Evolutionary conservation across 2,329 filamentous ascomycete genomes (phyloP).

Genomic region (Penicillium sp.): DNA sequence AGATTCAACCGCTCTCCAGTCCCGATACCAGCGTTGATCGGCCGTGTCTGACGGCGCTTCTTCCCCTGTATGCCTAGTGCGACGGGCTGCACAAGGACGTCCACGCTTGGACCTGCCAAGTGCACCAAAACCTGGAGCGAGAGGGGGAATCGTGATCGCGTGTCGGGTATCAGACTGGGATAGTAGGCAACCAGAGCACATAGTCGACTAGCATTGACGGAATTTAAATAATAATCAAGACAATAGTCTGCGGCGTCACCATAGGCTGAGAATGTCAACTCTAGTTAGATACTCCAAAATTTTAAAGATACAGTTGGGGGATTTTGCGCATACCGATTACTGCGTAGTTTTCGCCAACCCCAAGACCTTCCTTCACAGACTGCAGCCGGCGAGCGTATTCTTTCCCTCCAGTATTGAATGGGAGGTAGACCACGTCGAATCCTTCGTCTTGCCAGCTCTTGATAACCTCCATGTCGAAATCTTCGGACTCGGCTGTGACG

Average conservation of each 20-base stretch:
- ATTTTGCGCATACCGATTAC: conserved; percentile 53
- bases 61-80: conserved; percentile 54
- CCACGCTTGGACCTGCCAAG: conserved; percentile 51
- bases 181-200: conserved; percentile 62
- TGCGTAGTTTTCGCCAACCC: conserved; percentile 58
- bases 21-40: conserved; percentile 50
- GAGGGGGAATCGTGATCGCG: conserved; percentile 36
- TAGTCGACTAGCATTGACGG: conserved; percentile 51
- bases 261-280: conserved; percentile 47
- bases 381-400: conserved; percentile 51
- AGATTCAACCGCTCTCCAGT: conserved; percentile 44
- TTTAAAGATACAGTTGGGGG: neutral
- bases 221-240: conserved; percentile 56
- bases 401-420: conserved; percentile 51
- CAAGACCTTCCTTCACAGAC: conserved; percentile 52
- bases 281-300: neutral
- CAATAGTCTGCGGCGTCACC: conserved; percentile 59
- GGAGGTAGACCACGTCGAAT: conserved; percentile 57
- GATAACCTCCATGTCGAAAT: conserved; percentile 54
- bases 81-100: conserved; percentile 49
- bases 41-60: conserved; percentile 47
- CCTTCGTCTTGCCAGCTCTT: conserved; percentile 59
- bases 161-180: conserved; percentile 55
- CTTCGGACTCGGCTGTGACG: conserved; percentile 33
- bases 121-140: conserved; percentile 54